phyloP scores from a whole-genome alignment of 805 yeast genomes.

The Suhomyces prunicola region DNA sequence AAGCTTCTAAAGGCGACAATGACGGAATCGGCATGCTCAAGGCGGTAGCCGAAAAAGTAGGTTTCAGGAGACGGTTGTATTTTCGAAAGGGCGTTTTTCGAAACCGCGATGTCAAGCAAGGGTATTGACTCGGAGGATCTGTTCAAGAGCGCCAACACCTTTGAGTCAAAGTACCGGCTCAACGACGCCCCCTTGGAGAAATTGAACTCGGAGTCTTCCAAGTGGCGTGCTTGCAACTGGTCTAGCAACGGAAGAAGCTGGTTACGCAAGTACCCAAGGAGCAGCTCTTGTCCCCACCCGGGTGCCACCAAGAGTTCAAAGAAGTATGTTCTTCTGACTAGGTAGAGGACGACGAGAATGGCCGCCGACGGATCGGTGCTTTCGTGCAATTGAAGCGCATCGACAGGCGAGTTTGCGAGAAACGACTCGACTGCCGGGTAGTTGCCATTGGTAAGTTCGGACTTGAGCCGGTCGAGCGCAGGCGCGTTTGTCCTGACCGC shows the following conservation, averaged over 20 bases:
- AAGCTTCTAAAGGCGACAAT: slow-evolving; percentile 3
- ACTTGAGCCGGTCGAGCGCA: slow-evolving; percentile 16
- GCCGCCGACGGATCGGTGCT: slow-evolving; percentile 5
- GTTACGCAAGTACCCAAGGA: slow-evolving; percentile 24
- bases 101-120: neutral
- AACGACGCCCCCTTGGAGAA: slow-evolving; percentile 1
- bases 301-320: slow-evolving; percentile 13
- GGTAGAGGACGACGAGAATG: slow-evolving; percentile 18
- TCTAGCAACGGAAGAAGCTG: slow-evolving; percentile 28
- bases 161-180: neutral
- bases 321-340: slow-evolving; percentile 22
- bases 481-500: slow-evolving; percentile 8
- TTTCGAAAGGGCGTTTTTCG: neutral
- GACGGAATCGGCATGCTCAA: neutral
- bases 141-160: slow-evolving; percentile 10
- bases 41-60: neutral
- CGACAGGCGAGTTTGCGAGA: neutral
- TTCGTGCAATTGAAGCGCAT: neutral
- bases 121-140: slow-evolving; percentile 20
- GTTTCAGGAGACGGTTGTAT: neutral
- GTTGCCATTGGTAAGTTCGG: slow-evolving; percentile 12
- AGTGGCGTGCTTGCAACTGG: slow-evolving; percentile 7
- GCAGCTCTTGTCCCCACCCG: neutral
- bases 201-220: slow-evolving; percentile 7
- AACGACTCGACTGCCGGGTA: slow-evolving; percentile 13